phyloP scores from a whole-genome alignment of 1,284 basidiomycete genomes.

The Thelephora terrestris region DNA sequence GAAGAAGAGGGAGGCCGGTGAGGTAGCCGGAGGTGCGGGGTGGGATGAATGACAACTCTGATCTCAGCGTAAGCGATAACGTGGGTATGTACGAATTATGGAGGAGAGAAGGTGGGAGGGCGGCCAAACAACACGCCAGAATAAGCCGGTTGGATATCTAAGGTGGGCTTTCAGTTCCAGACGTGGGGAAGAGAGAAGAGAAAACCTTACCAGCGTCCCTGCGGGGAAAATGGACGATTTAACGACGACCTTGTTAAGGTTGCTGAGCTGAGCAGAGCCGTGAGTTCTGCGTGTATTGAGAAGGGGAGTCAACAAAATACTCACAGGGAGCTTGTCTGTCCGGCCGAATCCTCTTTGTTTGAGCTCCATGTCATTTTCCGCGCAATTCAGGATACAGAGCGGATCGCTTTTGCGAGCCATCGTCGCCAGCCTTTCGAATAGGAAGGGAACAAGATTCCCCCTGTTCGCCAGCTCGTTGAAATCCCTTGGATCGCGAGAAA shows the following conservation, averaged over 20 bases:
- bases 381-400: conserved; percentile 27
- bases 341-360: conserved; percentile 35
- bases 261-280: conserved; percentile 3
- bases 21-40: conserved; percentile 30
- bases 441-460: conserved; percentile 28
- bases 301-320: conserved; percentile 8
- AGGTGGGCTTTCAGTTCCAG: no score
- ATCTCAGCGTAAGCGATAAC: conserved; percentile 24
- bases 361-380: conserved; percentile 26
- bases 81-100: conserved; percentile 23
- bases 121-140: conserved; percentile 32
- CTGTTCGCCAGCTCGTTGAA: conserved; percentile 41
- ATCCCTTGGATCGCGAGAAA: conserved; percentile 44
- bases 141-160: conserved; percentile 50
- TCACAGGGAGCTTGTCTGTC: conserved; percentile 37
- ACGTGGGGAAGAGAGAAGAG: no score
- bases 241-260: conserved; percentile 6
- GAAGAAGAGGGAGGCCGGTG: conserved; percentile 32
- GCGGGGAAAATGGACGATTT: no score
- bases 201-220: no score
- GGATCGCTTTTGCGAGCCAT: conserved; percentile 32
- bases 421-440: conserved; percentile 34
- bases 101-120: conserved; percentile 28
- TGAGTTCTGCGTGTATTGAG: neutral
- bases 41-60: conserved; percentile 29